A percentile compares a stretch with the other conserved stretches of the same genome.
Evolutionary conservation across 257 asterid genomes (phyloP).

Genomic region (Solanum medicagineum): DNA sequence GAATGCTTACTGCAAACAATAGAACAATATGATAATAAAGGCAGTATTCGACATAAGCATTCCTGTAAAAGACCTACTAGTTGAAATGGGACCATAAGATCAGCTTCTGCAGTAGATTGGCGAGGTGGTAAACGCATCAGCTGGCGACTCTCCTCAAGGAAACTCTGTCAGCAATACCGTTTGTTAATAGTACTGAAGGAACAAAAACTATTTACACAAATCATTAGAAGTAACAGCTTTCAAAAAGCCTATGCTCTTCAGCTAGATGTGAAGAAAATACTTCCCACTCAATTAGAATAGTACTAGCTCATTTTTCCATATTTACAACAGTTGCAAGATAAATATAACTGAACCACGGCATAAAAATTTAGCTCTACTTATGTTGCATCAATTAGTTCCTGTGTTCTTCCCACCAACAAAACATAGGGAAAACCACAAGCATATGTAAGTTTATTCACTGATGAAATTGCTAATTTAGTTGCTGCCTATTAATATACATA

Average conservation of each 20-base stretch:
- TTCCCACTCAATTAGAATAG: not conserved
- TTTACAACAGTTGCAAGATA: not conserved
- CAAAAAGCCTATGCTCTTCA: not conserved
- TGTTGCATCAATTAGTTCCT: not conserved
- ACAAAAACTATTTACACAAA: not conserved
- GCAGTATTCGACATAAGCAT: not conserved
- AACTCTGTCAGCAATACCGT: constrained; percentile 43
- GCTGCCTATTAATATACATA: not conserved
- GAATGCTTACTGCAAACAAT: not conserved
- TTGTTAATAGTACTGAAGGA: not conserved
- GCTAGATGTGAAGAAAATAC: not conserved
- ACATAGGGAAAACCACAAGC: not conserved
- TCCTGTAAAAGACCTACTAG: constrained; percentile 35
- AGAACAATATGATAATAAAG: not conserved
- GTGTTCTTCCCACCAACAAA: not conserved
- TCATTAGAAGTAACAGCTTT: not conserved
- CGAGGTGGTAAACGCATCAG: constrained; percentile 99
- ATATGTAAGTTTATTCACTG: not conserved
- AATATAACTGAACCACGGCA: not conserved
- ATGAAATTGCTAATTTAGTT: not conserved
- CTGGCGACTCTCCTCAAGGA: constrained; percentile 96
- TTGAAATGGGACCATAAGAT: constrained; percentile 96
- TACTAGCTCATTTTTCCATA: not conserved
- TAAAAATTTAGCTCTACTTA: not conserved
- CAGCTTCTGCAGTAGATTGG: constrained; percentile 97